A percentile compares a stretch with the other conserved stretches of the same genome.
Conservation (phyloP, 768 basidiomycete species). For the Collybia sp. region DNA sequence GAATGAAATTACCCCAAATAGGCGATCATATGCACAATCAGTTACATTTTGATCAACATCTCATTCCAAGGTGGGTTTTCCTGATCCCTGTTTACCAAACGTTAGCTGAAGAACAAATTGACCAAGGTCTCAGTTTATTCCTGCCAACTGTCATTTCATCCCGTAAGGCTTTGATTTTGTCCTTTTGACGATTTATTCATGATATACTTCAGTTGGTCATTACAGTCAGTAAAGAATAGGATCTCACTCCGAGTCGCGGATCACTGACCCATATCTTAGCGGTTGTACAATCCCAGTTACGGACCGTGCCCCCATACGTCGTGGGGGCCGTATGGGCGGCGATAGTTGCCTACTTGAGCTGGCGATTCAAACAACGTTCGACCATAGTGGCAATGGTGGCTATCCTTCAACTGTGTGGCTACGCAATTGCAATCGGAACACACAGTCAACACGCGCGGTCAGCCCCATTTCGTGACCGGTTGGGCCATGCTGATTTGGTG, state of each 20-base stretch:
- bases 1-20: background rate
- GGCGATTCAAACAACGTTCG: constrained; percentile 29
- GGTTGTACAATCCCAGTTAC: constrained; percentile 39
- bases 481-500: constrained; percentile 6
- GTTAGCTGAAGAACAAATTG: too few relatives aligned
- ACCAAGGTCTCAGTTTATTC: constrained; percentile 13
- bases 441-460: constrained; percentile 32
- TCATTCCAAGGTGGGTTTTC: constrained; percentile 19
- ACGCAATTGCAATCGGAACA: constrained; percentile 37
- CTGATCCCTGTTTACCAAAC: too few relatives aligned
- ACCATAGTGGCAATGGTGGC: constrained; percentile 29
- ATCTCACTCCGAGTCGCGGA: background rate
- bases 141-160: constrained; percentile 39
- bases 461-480: background rate
- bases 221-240: constrained; percentile 15
- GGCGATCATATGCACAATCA: constrained; percentile 15
- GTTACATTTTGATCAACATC: constrained; percentile 21
- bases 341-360: constrained; percentile 26
- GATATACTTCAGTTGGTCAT: constrained; percentile 11
- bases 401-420: constrained; percentile 34
- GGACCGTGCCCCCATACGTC: constrained; percentile 45
- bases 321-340: constrained; percentile 37
- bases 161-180: constrained; percentile 22
- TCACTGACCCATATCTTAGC: constrained; percentile 18
- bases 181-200: background rate